Evolutionary conservation across 202 grass and related monocot genomes (phyloP), one percentile per base, ranked within the genome.

Genomic region (Hordeum pubiflorum): DNA sequence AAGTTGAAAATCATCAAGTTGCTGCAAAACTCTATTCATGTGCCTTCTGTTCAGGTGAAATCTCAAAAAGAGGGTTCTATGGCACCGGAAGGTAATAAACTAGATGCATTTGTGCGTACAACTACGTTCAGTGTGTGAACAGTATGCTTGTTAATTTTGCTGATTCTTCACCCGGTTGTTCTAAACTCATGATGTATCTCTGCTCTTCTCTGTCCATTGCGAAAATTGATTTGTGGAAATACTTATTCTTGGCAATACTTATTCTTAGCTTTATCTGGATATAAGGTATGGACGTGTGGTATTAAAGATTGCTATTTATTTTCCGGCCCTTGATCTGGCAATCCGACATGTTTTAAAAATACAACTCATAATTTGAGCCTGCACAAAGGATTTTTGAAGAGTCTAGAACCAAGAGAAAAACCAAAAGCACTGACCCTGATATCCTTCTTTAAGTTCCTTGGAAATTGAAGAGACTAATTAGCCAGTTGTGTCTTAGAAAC

Each of bases 1-100:
- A 99, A 91, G 79, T 79, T 96, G 83, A 93, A 91, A 93, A 93
- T 91, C 66, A 89, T 91, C 62, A 93, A 90, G 77, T 90, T 86
- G 87, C 81, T 91, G 78, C 92, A 91, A 46, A 96, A 84, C 72
- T 87, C 83, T 62, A 23, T 32, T 44, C 75, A 37, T 75, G 34
- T 84, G 43, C 71, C 90, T 72, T 62, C 89, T 89, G 59, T 83
- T 81, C 76, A 84, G 86, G 75, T 72, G 59, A 82, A 75, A 29
- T 72, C 79, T 84, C 46, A 23, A 63, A 65, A 81, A 81, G 87
- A 82, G 27, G 82, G 23, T 63, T 80, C 83, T 84, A 50, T 79
- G 50, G 54, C 79, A 60, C 65, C 34, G 7, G 78, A 90, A 88
- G 92, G 88, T 86, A 82, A 82, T 31, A 77, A 78, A 85, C 11